Percentiles rank a stretch among this genome's conserved stretches.
These are phyloP conservation scores for Rubus parviflorus DNA, from an alignment of 306 rosid species.

Conservation along the genomic window DNA sequence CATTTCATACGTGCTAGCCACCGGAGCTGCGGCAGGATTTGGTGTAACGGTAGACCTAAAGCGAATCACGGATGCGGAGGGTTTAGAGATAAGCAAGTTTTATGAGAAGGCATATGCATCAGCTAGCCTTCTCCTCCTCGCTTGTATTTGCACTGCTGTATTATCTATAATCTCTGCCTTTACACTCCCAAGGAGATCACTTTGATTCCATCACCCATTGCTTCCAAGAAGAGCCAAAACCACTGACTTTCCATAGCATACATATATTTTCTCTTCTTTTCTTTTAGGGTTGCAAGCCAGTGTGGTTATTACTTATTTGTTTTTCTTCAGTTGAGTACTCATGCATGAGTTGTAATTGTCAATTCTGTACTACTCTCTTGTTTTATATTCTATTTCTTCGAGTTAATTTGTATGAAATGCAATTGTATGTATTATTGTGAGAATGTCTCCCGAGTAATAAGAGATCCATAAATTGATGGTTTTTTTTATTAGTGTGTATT, in stretches of 20 bases:
- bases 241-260: neutral
- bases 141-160: constrained; percentile 42
- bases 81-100: constrained; percentile 10
- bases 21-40: constrained; percentile 63
- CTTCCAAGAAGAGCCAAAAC: neutral
- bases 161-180: constrained; percentile 51
- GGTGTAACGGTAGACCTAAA: constrained; percentile 44
- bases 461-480: neutral
- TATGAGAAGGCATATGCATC: constrained; percentile 45
- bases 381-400: neutral
- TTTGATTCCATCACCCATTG: neutral
- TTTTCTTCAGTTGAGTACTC: neutral
- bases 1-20: constrained; percentile 46
- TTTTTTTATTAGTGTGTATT: no score
- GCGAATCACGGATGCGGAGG: neutral
- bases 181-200: constrained; percentile 27
- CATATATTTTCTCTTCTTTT: neutral
- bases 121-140: constrained; percentile 46
- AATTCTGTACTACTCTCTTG: neutral
- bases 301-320: no score
- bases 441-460: neutral
- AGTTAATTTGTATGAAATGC: neutral
- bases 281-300: neutral
- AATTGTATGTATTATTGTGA: no score
- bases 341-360: neutral